Conservation (phyloP, 305 asterid genomes). For the Fraxinus sp. region DNA sequence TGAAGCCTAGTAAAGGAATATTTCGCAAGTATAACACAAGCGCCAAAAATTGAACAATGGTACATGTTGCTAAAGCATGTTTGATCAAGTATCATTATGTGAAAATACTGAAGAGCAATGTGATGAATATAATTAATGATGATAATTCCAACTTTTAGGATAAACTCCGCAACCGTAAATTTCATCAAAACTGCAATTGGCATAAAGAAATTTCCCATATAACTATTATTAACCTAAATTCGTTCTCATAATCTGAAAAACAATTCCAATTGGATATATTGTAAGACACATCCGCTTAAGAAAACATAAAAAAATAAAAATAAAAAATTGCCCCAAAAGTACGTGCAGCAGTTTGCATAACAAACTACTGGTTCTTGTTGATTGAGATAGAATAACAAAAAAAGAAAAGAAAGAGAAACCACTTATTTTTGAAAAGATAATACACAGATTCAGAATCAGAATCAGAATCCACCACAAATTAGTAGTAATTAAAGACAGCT, state of each 20-base stretch:
- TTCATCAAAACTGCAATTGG: neutral
- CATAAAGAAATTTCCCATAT: neutral
- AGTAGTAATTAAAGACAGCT: constrained; percentile 31
- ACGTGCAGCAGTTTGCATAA: neutral
- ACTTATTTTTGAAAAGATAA: neutral
- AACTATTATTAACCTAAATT: neutral
- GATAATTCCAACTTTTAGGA: neutral
- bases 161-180: neutral
- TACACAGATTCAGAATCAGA: neutral
- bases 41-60: neutral
- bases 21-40: no score
- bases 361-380: neutral
- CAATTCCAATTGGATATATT: neutral
- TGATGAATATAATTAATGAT: neutral
- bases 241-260: neutral
- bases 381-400: neutral
- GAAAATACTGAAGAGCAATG: neutral
- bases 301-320: neutral
- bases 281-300: neutral
- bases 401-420: neutral
- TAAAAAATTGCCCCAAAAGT: neutral
- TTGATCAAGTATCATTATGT: neutral
- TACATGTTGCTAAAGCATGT: neutral
- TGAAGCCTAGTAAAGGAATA: no score
- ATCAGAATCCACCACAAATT: neutral